Evolutionary conservation across 768 basidiomycete species (phyloP), one percentile per base, ranked within the genome.

Genomic region (Trametes maxima): DNA sequence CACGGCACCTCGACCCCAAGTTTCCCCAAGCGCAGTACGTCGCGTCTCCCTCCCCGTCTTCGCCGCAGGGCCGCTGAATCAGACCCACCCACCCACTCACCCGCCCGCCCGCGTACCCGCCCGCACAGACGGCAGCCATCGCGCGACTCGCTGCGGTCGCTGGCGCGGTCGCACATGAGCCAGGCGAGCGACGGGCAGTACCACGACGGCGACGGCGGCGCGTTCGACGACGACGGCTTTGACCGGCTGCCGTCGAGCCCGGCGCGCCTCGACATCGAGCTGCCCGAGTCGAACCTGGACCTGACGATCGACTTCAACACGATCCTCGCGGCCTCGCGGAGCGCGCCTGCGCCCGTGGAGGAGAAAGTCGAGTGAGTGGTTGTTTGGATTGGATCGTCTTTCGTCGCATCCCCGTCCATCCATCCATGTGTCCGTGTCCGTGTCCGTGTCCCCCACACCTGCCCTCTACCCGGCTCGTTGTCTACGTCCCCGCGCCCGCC

Each of bases 231-330:
- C 47, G 60, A 61, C 28, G 60, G 58, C 45, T 59, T 55, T 54
- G 44, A 43, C 40, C 62, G 62, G 36, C 54, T 64, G 53, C 62
- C 62, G 46, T 48, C 62, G 42, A 43, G 54, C 42, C 62, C 62
- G 19, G 53, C 53, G 43, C 39, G 35, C 44, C 68, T 66, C 11
- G 71, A 72, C 67, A 49, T 72, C 40, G 71, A 72, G 40, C 59
- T 72, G 39, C 70, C 70, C 4, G 64, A 68, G 57, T 60, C 70
- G 11, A 60, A 70, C 55, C 62, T 72, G 2, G 71, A 72, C 62
- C 68, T 72, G 35, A 69, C 68, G 43, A 65, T 65, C 54, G 70
- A 69, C 25, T 72, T 72, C 48, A 66, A 70, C 46, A 63, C 69
- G 17, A 72, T 72, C 57, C 54, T 72, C 37, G 45, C 65, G 24